A percentile compares a stretch with the other conserved stretches of the same genome.
phyloP scores from a whole-genome alignment of 495 filamentous ascomycete species.

The Hyphodiscus hymeniophilus region DNA sequence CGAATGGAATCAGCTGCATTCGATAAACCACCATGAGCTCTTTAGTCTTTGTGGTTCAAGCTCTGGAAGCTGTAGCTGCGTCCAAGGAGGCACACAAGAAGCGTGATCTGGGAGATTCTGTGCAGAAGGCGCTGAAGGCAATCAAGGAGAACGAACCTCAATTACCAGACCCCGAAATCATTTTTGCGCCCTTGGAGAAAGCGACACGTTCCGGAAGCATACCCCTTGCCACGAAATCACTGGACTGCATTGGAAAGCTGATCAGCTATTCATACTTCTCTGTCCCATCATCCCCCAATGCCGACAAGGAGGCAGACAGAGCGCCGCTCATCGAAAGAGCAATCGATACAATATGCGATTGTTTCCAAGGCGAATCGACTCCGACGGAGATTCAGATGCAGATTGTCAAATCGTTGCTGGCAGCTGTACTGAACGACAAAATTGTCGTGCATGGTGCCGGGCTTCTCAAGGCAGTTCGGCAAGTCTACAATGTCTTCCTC shows the following conservation, averaged over 20 bases:
- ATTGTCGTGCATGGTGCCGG: slow-evolving; percentile 97
- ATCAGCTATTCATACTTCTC: slow-evolving; percentile 98
- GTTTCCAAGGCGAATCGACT: slow-evolving; percentile 93
- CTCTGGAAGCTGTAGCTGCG: slow-evolving; percentile 80
- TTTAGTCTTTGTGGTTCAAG: slow-evolving; percentile 87
- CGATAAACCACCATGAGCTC: slow-evolving; percentile 66
- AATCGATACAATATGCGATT: slow-evolving; percentile 99
- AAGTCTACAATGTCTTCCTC: slow-evolving; percentile 98
- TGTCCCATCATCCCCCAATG: slow-evolving; percentile 47
- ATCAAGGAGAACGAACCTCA: slow-evolving; percentile 69
- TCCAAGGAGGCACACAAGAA: slow-evolving; percentile 80
- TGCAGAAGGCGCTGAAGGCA: slow-evolving; percentile 70
- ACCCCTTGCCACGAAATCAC: slow-evolving; percentile 74
- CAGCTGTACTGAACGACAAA: slow-evolving; percentile 95
- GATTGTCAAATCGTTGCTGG: slow-evolving; percentile 93
- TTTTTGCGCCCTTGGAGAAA: slow-evolving; percentile 84
- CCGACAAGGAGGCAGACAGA: slow-evolving; percentile 41
- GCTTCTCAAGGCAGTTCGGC: slow-evolving; percentile 92
- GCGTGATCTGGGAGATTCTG: slow-evolving; percentile 71
- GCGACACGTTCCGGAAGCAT: slow-evolving; percentile 80
- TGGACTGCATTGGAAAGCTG: slow-evolving; percentile 97
- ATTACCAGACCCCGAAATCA: slow-evolving; percentile 72
- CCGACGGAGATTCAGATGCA: slow-evolving; percentile 87
- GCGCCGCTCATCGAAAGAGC: slow-evolving; percentile 85
- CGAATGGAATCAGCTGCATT: slow-evolving; percentile 19